These are phyloP conservation scores for Beauveria australis DNA, from an alignment of 2,329 filamentous ascomycete species.

Conservation along the genomic window DNA sequence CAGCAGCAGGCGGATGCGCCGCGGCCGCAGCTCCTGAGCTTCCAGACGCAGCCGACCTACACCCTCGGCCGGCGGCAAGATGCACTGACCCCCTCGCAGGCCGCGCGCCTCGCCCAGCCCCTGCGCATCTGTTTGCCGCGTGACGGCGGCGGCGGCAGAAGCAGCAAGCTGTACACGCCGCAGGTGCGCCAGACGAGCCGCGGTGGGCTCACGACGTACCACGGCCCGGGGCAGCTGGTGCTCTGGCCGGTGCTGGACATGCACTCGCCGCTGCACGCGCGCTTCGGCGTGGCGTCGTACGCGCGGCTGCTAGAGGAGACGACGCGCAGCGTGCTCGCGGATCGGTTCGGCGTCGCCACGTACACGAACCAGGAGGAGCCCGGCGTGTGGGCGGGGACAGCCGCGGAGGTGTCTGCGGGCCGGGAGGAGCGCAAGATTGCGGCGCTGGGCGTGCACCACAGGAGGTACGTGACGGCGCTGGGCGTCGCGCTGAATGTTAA, in stretches of 20 bases:
- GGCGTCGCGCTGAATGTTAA: constrained; percentile 75
- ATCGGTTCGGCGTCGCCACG: constrained; percentile 50
- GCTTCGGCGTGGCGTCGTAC: constrained; percentile 65
- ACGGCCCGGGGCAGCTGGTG: constrained; percentile 86
- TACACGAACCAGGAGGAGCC: constrained; percentile 62
- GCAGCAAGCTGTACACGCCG: constrained; percentile 32
- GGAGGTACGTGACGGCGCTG: constrained; percentile 74
- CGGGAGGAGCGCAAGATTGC: constrained; percentile 65
- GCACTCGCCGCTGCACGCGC: constrained; percentile 44
- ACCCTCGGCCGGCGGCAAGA: constrained; percentile 80
- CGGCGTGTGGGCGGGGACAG: constrained; percentile 65
- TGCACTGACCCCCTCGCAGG: constrained; percentile 37
- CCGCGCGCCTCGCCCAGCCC: constrained; percentile 33
- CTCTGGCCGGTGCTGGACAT: constrained; percentile 91
- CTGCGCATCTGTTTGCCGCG: constrained; percentile 24
- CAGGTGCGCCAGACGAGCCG: constrained; percentile 65
- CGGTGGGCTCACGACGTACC: constrained; percentile 88
- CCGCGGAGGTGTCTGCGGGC: constrained; percentile 4
- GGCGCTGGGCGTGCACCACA: constrained; percentile 83
- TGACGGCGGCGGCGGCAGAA: constrained; percentile 17
- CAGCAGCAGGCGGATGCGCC: constrained; percentile 28
- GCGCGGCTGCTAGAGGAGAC: constrained; percentile 70
- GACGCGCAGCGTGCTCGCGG: constrained; percentile 56
- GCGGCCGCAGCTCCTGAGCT: constrained; percentile 67
- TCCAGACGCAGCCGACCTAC: constrained; percentile 75